Conservation (phyloP, 148 eudicot species). For the Amaranthus cruentus region DNA sequence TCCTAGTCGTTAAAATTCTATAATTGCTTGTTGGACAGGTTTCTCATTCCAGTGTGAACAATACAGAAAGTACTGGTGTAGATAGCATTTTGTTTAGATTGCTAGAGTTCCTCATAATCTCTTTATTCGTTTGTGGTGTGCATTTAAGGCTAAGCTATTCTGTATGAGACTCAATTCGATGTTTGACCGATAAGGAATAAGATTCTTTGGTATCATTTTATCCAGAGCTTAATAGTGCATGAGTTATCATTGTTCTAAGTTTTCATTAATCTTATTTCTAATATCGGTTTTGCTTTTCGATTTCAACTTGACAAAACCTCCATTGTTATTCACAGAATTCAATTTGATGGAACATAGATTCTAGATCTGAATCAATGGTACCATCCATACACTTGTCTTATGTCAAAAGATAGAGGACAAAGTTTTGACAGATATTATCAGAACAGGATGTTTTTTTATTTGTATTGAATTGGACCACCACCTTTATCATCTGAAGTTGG, state of each 20-base stretch:
- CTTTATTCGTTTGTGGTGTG: constrained; percentile 30
- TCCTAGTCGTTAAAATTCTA: neutral
- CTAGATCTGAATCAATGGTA: constrained; percentile 6
- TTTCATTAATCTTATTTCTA: neutral
- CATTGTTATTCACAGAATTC: neutral
- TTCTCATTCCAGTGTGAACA: constrained; percentile 23
- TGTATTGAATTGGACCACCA: constrained; percentile 22
- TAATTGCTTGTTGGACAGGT: constrained; percentile 25
- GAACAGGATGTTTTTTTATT: constrained; percentile 18
- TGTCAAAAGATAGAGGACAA: constrained; percentile 16
- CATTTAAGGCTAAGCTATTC: constrained; percentile 17
- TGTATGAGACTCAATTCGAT: constrained; percentile 22
- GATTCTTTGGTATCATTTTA: constrained; percentile 5
- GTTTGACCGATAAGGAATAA: constrained; percentile 24
- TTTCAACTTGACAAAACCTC: neutral
- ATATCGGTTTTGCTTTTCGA: no score
- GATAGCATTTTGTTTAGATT: constrained; percentile 34
- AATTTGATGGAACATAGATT: constrained; percentile 2
- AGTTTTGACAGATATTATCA: constrained; percentile 13
- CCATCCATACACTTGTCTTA: constrained; percentile 19
- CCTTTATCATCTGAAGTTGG: constrained; percentile 18
- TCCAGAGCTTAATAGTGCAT: neutral
- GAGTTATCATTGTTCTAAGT: neutral
- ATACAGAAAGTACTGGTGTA: constrained; percentile 32
- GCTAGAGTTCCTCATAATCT: constrained; percentile 23